Base-by-base conservation (phyloP, 1,284 basidiomycete genomes). In the Rhizopogon parksii region DNA sequence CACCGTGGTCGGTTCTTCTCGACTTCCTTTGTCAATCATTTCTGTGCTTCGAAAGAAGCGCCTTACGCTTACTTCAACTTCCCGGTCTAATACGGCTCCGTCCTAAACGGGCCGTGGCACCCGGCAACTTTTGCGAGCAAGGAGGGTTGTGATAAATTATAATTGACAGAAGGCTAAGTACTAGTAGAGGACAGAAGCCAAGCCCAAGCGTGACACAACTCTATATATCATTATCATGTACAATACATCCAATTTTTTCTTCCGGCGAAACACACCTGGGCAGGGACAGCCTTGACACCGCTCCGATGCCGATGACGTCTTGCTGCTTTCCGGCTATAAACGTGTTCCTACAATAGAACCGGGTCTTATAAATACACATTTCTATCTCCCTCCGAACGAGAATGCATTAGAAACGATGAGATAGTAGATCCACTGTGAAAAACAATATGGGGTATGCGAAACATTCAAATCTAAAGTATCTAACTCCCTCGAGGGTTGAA, bases 401-500 rank as follows among this genome's bases (percentile, higher is more conserved):
- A 53, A 55, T 66, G 60, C 60, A 68, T 68, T 66, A 65, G 57
- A 43, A 48, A 50, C 53, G 54, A 56, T 57, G 56, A 55, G 65
- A 67, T 51, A 53, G 57, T 73, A 73, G 66, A 70, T 70, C 67
- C 63, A 59, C 56, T 69, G 64, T 62, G 61, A 60, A 60, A 61
- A 54, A 19, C 53, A 34, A 61, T 51, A 62, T 43, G 40, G 40
- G 49, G 24, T 51, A 52, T 56, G 45, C 55, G 62, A 47, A 51
- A 51, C 42, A 51, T 49, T 42, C 15, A 40, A 35, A 40, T 24
- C 47, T 35, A 40, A 32, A 40, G 30, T 40, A 52, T 57, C 56
- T 58, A 67, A 56, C 59, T 66, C 77, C 69, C 82, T 69, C 82
- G 80, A 59, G 84, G 82, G 67, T 84, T 86, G 78, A 91, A 91